These are phyloP conservation scores for Mollisia scopiformis DNA, from an alignment of 2,329 filamentous ascomycete species.

Conservation along the genomic window DNA sequence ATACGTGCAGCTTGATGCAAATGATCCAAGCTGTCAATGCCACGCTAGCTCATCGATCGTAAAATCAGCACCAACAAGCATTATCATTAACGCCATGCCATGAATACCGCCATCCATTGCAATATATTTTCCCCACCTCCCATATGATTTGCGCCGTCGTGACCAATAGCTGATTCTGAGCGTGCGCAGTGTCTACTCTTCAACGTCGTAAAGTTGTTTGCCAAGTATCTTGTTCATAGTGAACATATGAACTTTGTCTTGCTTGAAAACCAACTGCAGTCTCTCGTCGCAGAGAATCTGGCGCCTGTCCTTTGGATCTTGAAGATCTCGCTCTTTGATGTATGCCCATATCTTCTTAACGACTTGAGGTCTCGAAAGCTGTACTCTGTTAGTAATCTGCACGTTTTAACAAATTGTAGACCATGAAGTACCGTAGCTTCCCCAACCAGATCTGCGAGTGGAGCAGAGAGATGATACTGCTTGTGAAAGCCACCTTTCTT, in stretches of 20 bases:
- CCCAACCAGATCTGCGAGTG: slow-evolving; percentile 71
- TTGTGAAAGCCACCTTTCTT: slow-evolving; percentile 93
- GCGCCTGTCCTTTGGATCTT: slow-evolving; percentile 88
- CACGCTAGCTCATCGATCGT: not conserved
- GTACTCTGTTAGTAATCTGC: slow-evolving; percentile 8
- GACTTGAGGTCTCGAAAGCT: slow-evolving; percentile 92
- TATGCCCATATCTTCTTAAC: slow-evolving; percentile 97
- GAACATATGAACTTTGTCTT: slow-evolving; percentile 94
- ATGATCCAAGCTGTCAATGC: not conserved
- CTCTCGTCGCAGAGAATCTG: slow-evolving; percentile 92
- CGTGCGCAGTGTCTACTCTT: slow-evolving; percentile 39
- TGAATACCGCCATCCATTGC: not conserved
- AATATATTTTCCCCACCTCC: not conserved
- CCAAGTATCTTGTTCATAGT: slow-evolving; percentile 98
- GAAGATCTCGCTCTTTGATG: slow-evolving; percentile 85
- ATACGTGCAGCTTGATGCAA: not conserved
- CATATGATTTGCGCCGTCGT: not conserved
- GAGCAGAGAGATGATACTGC: slow-evolving; percentile 73
- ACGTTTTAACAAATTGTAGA: not conserved
- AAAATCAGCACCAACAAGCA: not conserved
- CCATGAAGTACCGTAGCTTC: slow-evolving; percentile 59
- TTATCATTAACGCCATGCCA: slow-evolving; percentile 1
- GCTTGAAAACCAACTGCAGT: slow-evolving; percentile 91
- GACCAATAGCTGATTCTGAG: not conserved
- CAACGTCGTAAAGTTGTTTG: slow-evolving; percentile 83